Evolutionary conservation across 768 basidiomycete species (phyloP), one percentile per base, ranked within the genome.

Genomic region (Termitomyces sp.): DNA sequence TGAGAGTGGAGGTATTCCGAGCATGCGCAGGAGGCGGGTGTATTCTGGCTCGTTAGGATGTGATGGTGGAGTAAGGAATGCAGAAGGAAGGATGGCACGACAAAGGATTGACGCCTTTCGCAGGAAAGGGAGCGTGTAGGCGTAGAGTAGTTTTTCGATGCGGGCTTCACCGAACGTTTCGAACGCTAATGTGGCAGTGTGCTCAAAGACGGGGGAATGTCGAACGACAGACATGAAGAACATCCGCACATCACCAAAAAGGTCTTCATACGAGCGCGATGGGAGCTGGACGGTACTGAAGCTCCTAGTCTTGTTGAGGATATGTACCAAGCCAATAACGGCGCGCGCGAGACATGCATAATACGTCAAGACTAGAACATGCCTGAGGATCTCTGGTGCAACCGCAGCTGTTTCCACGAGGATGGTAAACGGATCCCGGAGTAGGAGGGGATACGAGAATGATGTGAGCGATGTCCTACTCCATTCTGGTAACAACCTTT

Each of bases 211-310:
- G 0, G 90, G 90, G 0, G 91, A 94, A 66, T 95, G 92, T 2
- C 92, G 86, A 23, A 92, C 90, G 46, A 93, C 89, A 1, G 89
- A 93, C 81, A 91, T 90, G 76, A 92, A 92, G 69, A 94, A 93
- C 82, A 91, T 89, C 16, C 88, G 83, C 17, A 95, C 81, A 60
- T 91, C 88, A 6, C 90, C 89, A 66, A 98, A 96, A 21, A 95
- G 73, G 38, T 84, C 81, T 59, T 86, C 79, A 59, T 93, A 85
- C 14, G 76, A 71, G 2, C 86, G 80, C 27, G 71, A 69, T 3
- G 66, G 69, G 31, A 72, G 67, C 50, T 75, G 82, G 6, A 75
- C 72, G 12, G 77, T 78, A 41, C 63, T 82, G 63, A 77, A 77
- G 52, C 78, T 83, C 42, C 89, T 74, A 1, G 83, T 82, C 70